A percentile compares a stretch with the other conserved stretches of the same genome.
phyloP scores from a whole-genome alignment of 2,329 filamentous ascomycete genomes.

The Arthrobotrys megalospora region DNA sequence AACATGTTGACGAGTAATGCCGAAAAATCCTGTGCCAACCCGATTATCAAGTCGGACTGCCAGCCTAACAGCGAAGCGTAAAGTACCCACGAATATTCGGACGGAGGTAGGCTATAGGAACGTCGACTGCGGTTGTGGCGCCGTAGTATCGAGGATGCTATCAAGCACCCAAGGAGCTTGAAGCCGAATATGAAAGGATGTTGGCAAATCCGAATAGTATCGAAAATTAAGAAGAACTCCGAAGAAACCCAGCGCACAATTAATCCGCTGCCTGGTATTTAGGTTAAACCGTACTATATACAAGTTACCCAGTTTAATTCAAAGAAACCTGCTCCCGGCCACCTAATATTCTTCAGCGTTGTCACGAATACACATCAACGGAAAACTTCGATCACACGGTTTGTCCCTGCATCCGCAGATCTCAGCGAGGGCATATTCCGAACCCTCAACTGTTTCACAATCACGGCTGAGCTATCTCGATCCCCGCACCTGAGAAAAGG shows the following conservation, averaged over 20 bases:
- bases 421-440: conserved; percentile 27
- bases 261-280: background rate
- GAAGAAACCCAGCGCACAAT: background rate
- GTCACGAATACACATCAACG: background rate
- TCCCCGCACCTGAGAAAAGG: conserved; percentile 3
- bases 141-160: conserved; percentile 5
- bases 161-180: background rate
- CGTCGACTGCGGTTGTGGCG: conserved; percentile 45
- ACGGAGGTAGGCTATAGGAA: conserved; percentile 13
- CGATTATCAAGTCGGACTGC: conserved; percentile 10
- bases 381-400: conserved; percentile 16
- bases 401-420: conserved; percentile 29
- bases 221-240: background rate
- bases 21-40: conserved; percentile 2
- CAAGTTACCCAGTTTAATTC: background rate
- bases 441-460: conserved; percentile 20
- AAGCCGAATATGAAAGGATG: background rate
- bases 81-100: conserved; percentile 34
- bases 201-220: background rate
- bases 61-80: conserved; percentile 5
- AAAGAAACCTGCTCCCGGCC: background rate
- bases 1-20: conserved; percentile 8
- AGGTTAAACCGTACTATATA: conserved; percentile 13
- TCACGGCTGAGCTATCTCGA: background rate
- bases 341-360: background rate